Base-by-base conservation (phyloP, 2,329 filamentous ascomycete species). In the Alternaria sp. region DNA sequence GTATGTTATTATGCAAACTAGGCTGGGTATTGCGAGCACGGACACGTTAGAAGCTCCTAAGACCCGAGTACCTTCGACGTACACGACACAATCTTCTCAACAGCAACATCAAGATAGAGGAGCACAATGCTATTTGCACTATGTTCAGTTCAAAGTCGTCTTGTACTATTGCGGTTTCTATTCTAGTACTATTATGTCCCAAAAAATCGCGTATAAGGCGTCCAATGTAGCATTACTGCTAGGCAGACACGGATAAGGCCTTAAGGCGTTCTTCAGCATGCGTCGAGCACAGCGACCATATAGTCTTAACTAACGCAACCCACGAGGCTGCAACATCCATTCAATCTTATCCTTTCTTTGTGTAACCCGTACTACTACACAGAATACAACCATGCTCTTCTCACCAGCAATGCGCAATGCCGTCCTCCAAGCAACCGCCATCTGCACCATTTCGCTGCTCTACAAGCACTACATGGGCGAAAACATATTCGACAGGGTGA, bases 361-460 rank as follows among this genome's bases (percentile, higher is more conserved):
- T 34, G 13, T 6, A 26, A 28, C 31, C 6, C 37, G 41, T 13
- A 11, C 23, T 29, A 23, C 24, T 40, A 34, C 46, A 10, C 11
- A 34, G 17, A 44, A 29, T 11, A 24, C 3, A 7, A 48, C 5
- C 31, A 63, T 65, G 60, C 49, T 46, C 23, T 56, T 50, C 31
- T 56, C 50, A 13, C 50, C 59, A 52, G 52, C 52, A 13, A 65
- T 61, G 62, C 58, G 62, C 44, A 63, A 40, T 5, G 46, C 41
- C 11, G 62, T 65, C 17, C 57, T 65, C 13, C 57, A 65, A 39
- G 54, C 62, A 14, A 61, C 60, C 29, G 41, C 41, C n/a, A 52
- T 65, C 53, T 57, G 31, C 42, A 51, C 42, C 10, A 8, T 58
- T 13, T 51, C 34, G 4, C 31, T 33, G 14, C 26, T 65, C 4